These are phyloP conservation scores for Elsinoe arachidis DNA, from an alignment of 2,329 filamentous ascomycete species.

Conservation along the genomic window DNA sequence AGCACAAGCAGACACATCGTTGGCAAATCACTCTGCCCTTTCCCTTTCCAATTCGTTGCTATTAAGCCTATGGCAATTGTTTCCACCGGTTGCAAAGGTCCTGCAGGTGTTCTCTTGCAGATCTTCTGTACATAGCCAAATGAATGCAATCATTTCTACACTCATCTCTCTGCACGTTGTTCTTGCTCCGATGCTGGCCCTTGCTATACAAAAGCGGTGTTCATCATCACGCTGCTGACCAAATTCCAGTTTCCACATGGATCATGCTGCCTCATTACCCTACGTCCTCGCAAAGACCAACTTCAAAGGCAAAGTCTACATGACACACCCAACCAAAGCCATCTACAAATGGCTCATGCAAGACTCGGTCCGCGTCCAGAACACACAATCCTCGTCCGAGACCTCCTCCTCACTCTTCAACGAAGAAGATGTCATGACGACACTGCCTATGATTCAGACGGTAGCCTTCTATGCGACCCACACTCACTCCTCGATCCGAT, in stretches of 20 bases:
- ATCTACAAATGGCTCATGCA: conserved; percentile 99
- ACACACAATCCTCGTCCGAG: conserved; percentile 53
- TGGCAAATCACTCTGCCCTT: background rate
- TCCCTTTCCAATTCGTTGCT: background rate
- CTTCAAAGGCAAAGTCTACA: conserved; percentile 92
- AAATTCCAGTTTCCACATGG: conserved; percentile 78
- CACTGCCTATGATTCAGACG: conserved; percentile 87
- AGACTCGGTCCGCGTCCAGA: conserved; percentile 87
- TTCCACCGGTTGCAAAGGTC: background rate
- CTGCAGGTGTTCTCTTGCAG: background rate
- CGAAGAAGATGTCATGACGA: conserved; percentile 88
- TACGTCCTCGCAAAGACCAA: conserved; percentile 98
- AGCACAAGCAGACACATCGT: background rate
- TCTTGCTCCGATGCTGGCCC: conserved; percentile 2
- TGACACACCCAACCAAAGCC: conserved; percentile 98
- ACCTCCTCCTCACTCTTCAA: conserved; percentile 70
- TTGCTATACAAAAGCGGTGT: background rate
- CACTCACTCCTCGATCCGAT: conserved; percentile 89
- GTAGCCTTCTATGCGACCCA: conserved; percentile 98
- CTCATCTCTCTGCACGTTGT: background rate
- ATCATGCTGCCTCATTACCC: conserved; percentile 96
- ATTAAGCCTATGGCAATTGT: background rate
- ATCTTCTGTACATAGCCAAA: conserved; percentile 11
- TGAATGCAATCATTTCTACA: conserved; percentile 11
- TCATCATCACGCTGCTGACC: background rate